phyloP scores from a whole-genome alignment of 441 rosid species.

The Croton setiger region DNA sequence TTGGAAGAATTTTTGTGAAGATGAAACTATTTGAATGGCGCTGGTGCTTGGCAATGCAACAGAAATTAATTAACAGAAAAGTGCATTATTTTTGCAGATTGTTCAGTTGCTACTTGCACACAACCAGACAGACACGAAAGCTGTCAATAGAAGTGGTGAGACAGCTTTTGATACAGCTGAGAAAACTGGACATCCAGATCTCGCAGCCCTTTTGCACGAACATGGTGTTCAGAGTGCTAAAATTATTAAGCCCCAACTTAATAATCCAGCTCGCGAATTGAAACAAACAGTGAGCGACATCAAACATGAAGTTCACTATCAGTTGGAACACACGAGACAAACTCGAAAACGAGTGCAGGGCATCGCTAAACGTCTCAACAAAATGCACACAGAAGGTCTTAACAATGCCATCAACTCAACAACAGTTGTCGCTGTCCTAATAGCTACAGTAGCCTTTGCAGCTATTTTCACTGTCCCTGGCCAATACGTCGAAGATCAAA shows the following conservation, averaged over 20 bases:
- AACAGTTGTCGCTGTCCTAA: slow-evolving; percentile 87
- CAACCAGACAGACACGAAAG: slow-evolving; percentile 45
- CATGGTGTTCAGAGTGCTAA: slow-evolving; percentile 58
- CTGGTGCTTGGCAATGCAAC: no score
- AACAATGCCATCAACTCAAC: slow-evolving; percentile 93
- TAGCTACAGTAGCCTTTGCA: slow-evolving; percentile 95
- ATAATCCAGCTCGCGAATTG: slow-evolving; percentile 48
- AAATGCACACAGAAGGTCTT: slow-evolving; percentile 85
- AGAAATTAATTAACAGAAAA: no score
- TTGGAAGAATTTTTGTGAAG: no score
- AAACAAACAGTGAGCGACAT: slow-evolving; percentile 97
- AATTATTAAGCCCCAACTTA: slow-evolving; percentile 46
- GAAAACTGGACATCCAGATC: slow-evolving; percentile 53
- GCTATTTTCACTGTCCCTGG: slow-evolving; percentile 96
- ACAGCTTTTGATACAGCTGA: slow-evolving; percentile 90
- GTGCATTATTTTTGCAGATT: slow-evolving; percentile 41
- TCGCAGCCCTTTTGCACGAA: slow-evolving; percentile 49
- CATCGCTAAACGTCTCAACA: slow-evolving; percentile 71
- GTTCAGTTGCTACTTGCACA: slow-evolving; percentile 56
- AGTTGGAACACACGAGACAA: slow-evolving; percentile 69
- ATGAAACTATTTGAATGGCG: no score
- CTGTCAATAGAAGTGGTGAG: slow-evolving; percentile 62
- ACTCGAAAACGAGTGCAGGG: slow-evolving; percentile 79
- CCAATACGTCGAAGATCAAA: slow-evolving; percentile 40
- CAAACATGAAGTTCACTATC: slow-evolving; percentile 85